Evolutionary conservation across 148 eudicot genomes (phyloP), one percentile per base, ranked within the genome.

Genomic region (Vaccinium corymbosum): DNA sequence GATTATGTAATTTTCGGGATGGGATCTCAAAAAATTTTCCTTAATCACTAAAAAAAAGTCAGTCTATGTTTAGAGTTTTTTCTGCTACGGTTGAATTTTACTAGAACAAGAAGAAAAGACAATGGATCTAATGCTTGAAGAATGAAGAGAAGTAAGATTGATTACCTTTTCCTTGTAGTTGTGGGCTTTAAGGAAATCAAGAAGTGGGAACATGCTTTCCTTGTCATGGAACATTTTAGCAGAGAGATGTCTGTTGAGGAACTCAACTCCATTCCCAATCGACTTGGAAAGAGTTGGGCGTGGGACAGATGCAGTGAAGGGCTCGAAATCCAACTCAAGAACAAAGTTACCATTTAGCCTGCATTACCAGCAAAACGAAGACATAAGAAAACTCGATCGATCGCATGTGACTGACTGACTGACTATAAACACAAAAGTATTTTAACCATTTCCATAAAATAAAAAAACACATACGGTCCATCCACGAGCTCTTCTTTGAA

Each of bases 181-280:
- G 87, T 97, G 97, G 78, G 68, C 85, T 22, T 94, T 88, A 77
- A 97, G 97, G 80, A 94, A 97, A 75, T 95, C 97, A 59, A 97
- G 95, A 80, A 97, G 93, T 50, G 99, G 99, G 46, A 86, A 84
- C 98, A 97, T 92, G 93, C 96, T 97, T 73, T 97, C 99, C 91
- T 92, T 94, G 92, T 93, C 98, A 89, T 95, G 99, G 85, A 97
- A 97, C 99, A 97, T 93, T 87, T 97, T 97, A 20, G 99, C 99
- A 48, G 99, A 97, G 80, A 97, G 98, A 52, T 97, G 99, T 85
- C 99, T 88, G 87, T 94, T 94, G 55, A 97, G 95, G 83, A 97
- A 94, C 93, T 97, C 99, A 38, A 97, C 98, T 76, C 99, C 99
- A 76, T 97, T 97, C 16, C 99, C 99, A 42, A 97, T 97, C 7